phyloP scores from a whole-genome alignment of 345 rosid species.

The Populus davidiana region DNA sequence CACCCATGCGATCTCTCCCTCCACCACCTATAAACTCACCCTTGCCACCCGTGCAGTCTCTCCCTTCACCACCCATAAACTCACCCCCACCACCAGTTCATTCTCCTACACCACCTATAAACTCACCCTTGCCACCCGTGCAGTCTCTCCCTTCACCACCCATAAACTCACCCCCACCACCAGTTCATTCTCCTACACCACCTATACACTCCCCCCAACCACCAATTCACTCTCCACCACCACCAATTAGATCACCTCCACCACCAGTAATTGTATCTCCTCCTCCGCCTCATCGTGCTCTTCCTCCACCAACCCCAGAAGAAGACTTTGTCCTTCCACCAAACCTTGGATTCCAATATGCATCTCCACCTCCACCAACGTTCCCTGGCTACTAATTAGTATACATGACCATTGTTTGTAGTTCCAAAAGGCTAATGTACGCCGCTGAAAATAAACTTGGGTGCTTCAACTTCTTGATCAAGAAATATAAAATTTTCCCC shows the following conservation, averaged over 20 bases:
- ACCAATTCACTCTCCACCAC: constrained; percentile 20
- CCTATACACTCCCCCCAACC: background rate
- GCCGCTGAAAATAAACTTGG: background rate
- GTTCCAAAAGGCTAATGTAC: background rate
- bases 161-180: constrained; percentile 22
- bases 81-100: background rate
- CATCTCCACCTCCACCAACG: constrained; percentile 82
- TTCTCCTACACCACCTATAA: constrained; percentile 33
- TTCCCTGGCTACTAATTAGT: constrained; percentile 59
- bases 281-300: constrained; percentile 1
- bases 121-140: no score
- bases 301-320: background rate
- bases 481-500: background rate
- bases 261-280: constrained; percentile 4
- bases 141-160: constrained; percentile 25
- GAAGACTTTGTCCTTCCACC: constrained; percentile 50
- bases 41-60: constrained; percentile 18
- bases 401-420: constrained; percentile 2
- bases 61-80: constrained; percentile 12
- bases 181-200: constrained; percentile 9
- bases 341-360: constrained; percentile 54
- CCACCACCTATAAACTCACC: constrained; percentile 25
- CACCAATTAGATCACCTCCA: constrained; percentile 15
- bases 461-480: background rate
- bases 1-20: constrained; percentile 10